Evolutionary conservation across 208 protist genomes (phyloP), one percentile per base, ranked within the genome.

Genomic region (Wallacemonas rigidus): DNA sequence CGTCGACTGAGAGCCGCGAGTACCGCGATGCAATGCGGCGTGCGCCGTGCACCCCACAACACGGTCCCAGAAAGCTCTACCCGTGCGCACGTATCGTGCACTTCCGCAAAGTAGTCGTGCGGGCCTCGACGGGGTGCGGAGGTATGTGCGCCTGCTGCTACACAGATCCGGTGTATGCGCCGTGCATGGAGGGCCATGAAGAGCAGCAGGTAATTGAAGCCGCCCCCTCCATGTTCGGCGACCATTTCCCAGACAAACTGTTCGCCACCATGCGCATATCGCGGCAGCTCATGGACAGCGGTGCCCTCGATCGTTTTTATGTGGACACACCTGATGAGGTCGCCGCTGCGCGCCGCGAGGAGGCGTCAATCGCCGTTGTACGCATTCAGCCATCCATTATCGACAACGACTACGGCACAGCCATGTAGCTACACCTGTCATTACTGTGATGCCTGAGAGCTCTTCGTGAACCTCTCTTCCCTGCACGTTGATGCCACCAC

Each of bases 191-290:
- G 5, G 79, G 81, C 35, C 73, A 77, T 7, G 62, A 80, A 44
- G 89, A 87, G 67, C 80, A 95, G 63, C 89, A 96, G 74, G 82
- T 85, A 63, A 43, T 96, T 1, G 61, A 93, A 17, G 85, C 83
- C 53, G 74, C 86, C 1, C 81, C 88, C 12, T 88, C 81, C 38
- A 96, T 96, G 92, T 88, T 95, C 41, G 75, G 70, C 0, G 89
- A 96, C 77, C 92, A 96, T 77, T 90, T 96, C 70, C 92, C 92
- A n/a, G 89, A 96, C 71, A 80, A 81, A 14, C 68, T 95, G n/a
- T 91, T 79, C 67, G 56, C 71, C 14, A 78, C 87, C 3, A 74
- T 96, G 64, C 57, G 86, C 53, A 54, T 72, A 17, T 71, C 85
- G 14, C 53, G 76, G 12, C 53, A 75, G 11, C 70, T 75, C 39